Conservation (phyloP, 1,284 basidiomycete genomes). For the Sporisorium scitamineum region DNA sequence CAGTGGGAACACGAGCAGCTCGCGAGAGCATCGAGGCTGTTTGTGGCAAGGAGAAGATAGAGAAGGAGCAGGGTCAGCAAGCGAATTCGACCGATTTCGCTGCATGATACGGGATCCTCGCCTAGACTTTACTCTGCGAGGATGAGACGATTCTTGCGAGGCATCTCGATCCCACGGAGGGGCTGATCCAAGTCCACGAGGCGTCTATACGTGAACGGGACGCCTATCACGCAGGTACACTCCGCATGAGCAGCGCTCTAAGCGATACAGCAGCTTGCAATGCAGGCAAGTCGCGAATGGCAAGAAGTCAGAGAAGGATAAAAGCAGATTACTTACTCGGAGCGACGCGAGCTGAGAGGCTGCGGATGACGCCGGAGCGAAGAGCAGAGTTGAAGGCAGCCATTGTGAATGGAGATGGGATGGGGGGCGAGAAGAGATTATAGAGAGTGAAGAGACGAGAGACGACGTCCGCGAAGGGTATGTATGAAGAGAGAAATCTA, state of each 20-base stretch:
- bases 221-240: too few relatives aligned
- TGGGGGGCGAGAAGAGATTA: constrained; percentile 8
- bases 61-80: constrained; percentile 6
- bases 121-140: background rate
- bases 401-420: too few relatives aligned
- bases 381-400: constrained; percentile 49
- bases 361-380: constrained; percentile 49
- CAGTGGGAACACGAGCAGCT: constrained; percentile 34
- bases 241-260: too few relatives aligned
- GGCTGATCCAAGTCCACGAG: too few relatives aligned
- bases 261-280: background rate
- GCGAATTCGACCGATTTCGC: background rate
- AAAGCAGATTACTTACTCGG: constrained; percentile 41
- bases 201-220: too few relatives aligned
- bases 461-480: constrained; percentile 19
- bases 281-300: background rate
- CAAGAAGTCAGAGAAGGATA: background rate
- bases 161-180: background rate
- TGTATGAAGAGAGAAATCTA: constrained; percentile 10
- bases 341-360: constrained; percentile 48
- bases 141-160: background rate
- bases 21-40: constrained; percentile 50
- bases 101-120: background rate
- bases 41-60: background rate
- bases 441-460: background rate